A percentile compares a stretch with the other conserved stretches of the same genome.
Evolutionary conservation across 2,329 filamentous ascomycete genomes (phyloP).

Genomic region (Penicillium italicum): DNA sequence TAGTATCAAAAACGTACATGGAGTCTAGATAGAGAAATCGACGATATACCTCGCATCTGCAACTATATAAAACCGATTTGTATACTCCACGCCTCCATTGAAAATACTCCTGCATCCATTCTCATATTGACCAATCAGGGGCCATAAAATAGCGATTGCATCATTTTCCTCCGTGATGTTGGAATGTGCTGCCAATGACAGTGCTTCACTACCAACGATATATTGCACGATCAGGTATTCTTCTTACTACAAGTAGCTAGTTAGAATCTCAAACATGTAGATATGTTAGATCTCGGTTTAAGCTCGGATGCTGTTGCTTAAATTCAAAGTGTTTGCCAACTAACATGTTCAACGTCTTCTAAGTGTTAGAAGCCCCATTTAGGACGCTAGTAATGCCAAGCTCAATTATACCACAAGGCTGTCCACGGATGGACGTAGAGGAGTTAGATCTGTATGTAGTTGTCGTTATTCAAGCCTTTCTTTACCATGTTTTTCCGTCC

Average conservation of each 20-base stretch:
- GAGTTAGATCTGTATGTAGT: background rate
- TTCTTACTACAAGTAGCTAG: background rate
- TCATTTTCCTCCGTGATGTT: slow-evolving; percentile 14
- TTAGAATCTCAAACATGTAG: background rate
- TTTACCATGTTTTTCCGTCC: background rate
- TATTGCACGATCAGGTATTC: background rate
- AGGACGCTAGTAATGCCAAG: background rate
- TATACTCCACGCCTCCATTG: background rate
- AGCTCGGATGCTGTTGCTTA: background rate
- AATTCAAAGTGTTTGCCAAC: background rate
- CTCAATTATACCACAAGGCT: background rate
- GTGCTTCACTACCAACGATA: background rate
- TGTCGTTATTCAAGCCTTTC: background rate
- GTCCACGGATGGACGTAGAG: background rate
- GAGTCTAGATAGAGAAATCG: background rate
- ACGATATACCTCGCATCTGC: background rate
- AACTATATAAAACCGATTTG: background rate
- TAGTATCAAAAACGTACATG: too few relatives aligned
- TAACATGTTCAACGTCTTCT: background rate
- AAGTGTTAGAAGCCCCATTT: background rate
- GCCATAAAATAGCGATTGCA: slow-evolving; percentile 13
- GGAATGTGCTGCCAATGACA: slow-evolving; percentile 14
- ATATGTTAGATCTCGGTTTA: background rate
- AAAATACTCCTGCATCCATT: background rate
- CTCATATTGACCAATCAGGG: slow-evolving; percentile 7